Evolutionary conservation across 495 filamentous ascomycete species (phyloP).

Genomic region (Penicillium parvum): DNA sequence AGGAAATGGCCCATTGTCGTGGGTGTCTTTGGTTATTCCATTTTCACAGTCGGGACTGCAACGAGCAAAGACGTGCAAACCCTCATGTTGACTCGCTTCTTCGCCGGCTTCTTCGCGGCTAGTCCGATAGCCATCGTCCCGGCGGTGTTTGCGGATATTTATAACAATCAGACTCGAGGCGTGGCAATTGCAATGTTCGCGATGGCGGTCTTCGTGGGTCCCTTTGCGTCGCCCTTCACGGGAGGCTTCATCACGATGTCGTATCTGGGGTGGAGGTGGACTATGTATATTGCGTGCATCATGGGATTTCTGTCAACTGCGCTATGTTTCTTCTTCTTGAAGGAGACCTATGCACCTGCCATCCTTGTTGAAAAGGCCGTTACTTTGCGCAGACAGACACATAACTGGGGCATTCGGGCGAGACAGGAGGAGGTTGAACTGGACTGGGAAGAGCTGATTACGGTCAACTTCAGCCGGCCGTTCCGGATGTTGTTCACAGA

Average conservation of each 20-base stretch:
- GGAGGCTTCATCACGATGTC: slow-evolving; percentile 43
- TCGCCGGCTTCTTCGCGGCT: slow-evolving; percentile 46
- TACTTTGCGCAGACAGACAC: slow-evolving; percentile 38
- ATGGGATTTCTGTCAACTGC: slow-evolving; percentile 33
- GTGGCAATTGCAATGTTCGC: slow-evolving; percentile 50
- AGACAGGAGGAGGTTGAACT: slow-evolving; percentile 47
- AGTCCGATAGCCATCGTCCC: slow-evolving; percentile 47
- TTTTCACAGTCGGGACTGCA: slow-evolving; percentile 53
- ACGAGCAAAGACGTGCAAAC: slow-evolving; percentile 56
- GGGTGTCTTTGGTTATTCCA: slow-evolving; percentile 47
- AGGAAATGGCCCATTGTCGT: slow-evolving; percentile 48
- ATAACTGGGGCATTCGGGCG: slow-evolving; percentile 47
- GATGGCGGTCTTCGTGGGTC: slow-evolving; percentile 46
- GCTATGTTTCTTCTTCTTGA: slow-evolving; percentile 29
- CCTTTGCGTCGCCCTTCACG: slow-evolving; percentile 43
- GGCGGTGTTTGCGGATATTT: slow-evolving; percentile 49
- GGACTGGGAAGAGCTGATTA: slow-evolving; percentile 36
- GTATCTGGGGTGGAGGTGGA: slow-evolving; percentile 47
- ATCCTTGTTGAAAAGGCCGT: slow-evolving; percentile 37
- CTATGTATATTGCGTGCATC: slow-evolving; percentile 40
- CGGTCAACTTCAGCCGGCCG: slow-evolving; percentile 40
- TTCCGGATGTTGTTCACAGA: slow-evolving; percentile 46
- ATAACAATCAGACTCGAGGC: slow-evolving; percentile 42
- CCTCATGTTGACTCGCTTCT: slow-evolving; percentile 48
- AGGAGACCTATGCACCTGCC: slow-evolving; percentile 39